A percentile compares a stretch with the other conserved stretches of the same genome.
Conservation (phyloP, 345 rosid species). For the Zanthoxylum bungeanum region DNA sequence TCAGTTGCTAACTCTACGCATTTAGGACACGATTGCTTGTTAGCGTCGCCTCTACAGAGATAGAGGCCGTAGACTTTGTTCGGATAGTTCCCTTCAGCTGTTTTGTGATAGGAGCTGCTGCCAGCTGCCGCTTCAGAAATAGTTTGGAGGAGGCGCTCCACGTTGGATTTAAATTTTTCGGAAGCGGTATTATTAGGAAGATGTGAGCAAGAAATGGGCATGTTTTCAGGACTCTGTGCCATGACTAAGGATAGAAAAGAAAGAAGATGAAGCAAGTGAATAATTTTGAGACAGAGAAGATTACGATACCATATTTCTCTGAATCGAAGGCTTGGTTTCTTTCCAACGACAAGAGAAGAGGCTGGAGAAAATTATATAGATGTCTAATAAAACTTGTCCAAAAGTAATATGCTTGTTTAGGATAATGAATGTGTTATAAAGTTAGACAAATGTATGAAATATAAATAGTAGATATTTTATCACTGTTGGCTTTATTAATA, state of each 20-base stretch:
- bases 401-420: neutral
- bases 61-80: conserved; percentile 18
- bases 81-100: neutral
- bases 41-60: conserved; percentile 10
- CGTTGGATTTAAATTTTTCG: neutral
- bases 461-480: neutral
- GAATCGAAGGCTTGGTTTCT: neutral
- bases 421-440: neutral
- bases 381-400: neutral
- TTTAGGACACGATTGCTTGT: neutral
- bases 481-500: neutral
- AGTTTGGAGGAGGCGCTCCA: neutral
- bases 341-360: too few species aligned
- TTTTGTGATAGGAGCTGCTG: neutral
- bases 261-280: conserved; percentile 5
- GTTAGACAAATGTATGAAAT: too few species aligned
- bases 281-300: neutral
- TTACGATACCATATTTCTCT: neutral
- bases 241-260: neutral
- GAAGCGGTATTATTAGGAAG: neutral
- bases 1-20: conserved; percentile 11
- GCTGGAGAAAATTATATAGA: too few species aligned
- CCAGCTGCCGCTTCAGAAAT: neutral
- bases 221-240: neutral
- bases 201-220: neutral